phyloP scores from a whole-genome alignment of 345 rosid species.

The Eucalyptus viminalis region DNA sequence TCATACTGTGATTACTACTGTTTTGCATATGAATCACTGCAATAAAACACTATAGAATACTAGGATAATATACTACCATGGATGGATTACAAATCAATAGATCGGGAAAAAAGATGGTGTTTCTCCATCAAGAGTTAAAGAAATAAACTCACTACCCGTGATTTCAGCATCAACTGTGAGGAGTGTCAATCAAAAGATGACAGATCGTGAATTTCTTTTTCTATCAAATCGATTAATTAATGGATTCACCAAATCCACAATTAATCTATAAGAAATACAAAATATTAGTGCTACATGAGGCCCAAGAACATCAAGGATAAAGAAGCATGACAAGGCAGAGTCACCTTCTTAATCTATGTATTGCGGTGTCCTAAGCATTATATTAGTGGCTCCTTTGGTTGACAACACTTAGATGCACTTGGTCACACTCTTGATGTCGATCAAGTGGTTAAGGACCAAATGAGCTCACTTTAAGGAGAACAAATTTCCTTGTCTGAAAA shows the following conservation, averaged over 20 bases:
- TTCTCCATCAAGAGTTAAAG: neutral
- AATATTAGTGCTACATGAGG: neutral
- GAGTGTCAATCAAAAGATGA: neutral
- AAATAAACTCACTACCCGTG: neutral
- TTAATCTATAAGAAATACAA: neutral
- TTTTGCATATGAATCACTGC: neutral
- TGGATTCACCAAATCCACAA: neutral
- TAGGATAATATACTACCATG: neutral
- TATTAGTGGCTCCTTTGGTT: neutral
- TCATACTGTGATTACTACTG: neutral
- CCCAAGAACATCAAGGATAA: neutral
- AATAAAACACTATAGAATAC: neutral
- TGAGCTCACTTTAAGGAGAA: neutral
- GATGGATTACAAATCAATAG: neutral
- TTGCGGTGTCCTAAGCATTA: neutral
- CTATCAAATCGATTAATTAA: neutral
- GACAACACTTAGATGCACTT: neutral
- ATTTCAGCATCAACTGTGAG: neutral
- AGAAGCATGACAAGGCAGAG: neutral
- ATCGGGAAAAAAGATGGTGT: neutral
- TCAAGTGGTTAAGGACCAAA: neutral
- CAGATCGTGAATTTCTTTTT: neutral
- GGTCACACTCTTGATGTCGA: neutral
- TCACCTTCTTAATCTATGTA: neutral
- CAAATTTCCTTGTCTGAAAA: neutral